phyloP scores from a whole-genome alignment of 148 eudicot genomes.

The Pharnaceum exiguum region DNA sequence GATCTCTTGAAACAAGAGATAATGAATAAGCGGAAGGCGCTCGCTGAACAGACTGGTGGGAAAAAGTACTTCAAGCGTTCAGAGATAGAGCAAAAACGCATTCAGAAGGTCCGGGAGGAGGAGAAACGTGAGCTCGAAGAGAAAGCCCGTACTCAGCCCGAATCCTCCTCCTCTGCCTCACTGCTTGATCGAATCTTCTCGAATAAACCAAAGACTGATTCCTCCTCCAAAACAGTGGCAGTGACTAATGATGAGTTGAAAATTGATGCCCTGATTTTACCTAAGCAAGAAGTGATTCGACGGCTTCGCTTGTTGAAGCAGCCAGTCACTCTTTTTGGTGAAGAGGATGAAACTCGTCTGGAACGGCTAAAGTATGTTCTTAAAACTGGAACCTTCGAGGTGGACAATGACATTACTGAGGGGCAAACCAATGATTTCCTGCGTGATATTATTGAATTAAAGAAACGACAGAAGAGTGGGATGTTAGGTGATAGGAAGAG shows the following conservation, averaged over 20 bases:
- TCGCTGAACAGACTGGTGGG: constrained; percentile 16
- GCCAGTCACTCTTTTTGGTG: constrained; percentile 86
- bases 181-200: constrained; percentile 28
- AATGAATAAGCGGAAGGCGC: constrained; percentile 21
- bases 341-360: constrained; percentile 70
- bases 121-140: constrained; percentile 67
- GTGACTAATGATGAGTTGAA: constrained; percentile 59
- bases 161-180: constrained; percentile 20
- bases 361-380: constrained; percentile 69
- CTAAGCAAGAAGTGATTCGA: constrained; percentile 70
- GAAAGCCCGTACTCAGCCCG: constrained; percentile 41
- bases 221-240: constrained; percentile 42
- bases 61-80: constrained; percentile 71
- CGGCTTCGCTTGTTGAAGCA: constrained; percentile 76
- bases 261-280: constrained; percentile 61
- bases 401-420: constrained; percentile 88
- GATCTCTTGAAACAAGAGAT: constrained; percentile 31
- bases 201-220: constrained; percentile 39
- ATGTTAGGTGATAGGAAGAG: constrained; percentile 63
- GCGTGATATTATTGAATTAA: constrained; percentile 81
- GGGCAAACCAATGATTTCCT: constrained; percentile 93
- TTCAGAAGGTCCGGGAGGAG: constrained; percentile 61
- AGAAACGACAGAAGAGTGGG: constrained; percentile 86
- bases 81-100: constrained; percentile 76
- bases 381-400: constrained; percentile 75